A percentile compares a stretch with the other conserved stretches of the same genome.
phyloP scores from a whole-genome alignment of 352 stramenopile genomes.

The Pythium brachiatum region DNA sequence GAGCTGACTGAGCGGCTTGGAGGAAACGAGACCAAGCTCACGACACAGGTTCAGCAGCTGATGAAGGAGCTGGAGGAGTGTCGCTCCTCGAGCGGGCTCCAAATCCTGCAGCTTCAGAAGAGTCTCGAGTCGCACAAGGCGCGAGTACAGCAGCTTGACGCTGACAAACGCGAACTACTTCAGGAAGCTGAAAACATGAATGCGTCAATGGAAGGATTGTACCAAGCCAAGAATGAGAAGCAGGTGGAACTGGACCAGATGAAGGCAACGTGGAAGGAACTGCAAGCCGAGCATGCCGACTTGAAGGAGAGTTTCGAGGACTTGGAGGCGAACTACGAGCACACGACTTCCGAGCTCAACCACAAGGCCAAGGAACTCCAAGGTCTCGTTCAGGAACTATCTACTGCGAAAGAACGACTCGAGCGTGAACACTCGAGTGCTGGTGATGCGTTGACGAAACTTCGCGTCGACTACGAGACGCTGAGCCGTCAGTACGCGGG shows the following conservation, averaged over 20 bases:
- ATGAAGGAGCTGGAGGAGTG: slow-evolving; percentile 49
- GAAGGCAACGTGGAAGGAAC: slow-evolving; percentile 38
- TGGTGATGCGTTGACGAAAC: slow-evolving; percentile 15
- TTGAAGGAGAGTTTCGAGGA: slow-evolving; percentile 58
- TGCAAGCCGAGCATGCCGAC: slow-evolving; percentile 52
- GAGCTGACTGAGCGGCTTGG: slow-evolving; percentile 39
- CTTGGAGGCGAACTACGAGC: slow-evolving; percentile 31
- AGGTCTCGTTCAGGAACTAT: slow-evolving; percentile 23
- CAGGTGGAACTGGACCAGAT: slow-evolving; percentile 64
- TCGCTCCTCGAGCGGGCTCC: slow-evolving; percentile 29
- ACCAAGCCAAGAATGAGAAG: slow-evolving; percentile 47
- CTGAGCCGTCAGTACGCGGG: slow-evolving; percentile 19
- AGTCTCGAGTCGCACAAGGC: slow-evolving; percentile 42
- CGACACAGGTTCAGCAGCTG: slow-evolving; percentile 41
- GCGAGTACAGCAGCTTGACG: slow-evolving; percentile 47
- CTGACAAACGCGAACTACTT: slow-evolving; percentile 64
- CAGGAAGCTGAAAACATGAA: slow-evolving; percentile 67
- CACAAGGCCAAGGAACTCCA: slow-evolving; percentile 33
- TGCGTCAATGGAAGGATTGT: slow-evolving; percentile 46
- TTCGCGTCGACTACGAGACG: slow-evolving; percentile 31
- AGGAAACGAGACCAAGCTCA: slow-evolving; percentile 42
- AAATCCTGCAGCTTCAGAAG: slow-evolving; percentile 64
- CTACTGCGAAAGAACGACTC: slow-evolving; percentile 8
- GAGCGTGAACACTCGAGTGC: slow-evolving; percentile 23
- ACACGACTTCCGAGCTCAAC: slow-evolving; percentile 42